Percentiles rank a stretch among this genome's conserved stretches.
Evolutionary conservation across 169 alveolate genomes (phyloP).

Genomic region (Babesia caballi): DNA sequence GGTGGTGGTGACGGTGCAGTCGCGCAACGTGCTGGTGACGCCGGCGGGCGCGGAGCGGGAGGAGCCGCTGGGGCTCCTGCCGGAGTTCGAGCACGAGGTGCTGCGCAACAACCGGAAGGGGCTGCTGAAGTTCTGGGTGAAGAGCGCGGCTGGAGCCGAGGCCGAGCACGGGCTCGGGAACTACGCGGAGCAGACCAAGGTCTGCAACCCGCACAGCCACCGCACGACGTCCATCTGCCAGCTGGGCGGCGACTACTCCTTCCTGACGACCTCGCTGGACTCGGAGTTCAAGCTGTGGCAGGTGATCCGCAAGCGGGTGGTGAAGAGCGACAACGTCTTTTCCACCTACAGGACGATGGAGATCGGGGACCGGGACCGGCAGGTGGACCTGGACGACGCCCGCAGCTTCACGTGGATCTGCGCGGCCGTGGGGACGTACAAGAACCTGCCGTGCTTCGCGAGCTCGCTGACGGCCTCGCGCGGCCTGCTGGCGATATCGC

Average conservation of each 20-base stretch:
- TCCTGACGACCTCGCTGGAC: constrained; percentile 44
- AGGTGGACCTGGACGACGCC: constrained; percentile 1
- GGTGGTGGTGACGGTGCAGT: constrained; percentile 45
- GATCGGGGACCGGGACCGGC: neutral
- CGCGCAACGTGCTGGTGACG: constrained; percentile 1
- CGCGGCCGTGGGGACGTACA: constrained; percentile 36
- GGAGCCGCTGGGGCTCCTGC: neutral
- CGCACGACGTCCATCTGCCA: constrained; percentile 23
- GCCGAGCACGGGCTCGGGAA: neutral
- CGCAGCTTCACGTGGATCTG: constrained; percentile 34
- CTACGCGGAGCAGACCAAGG: constrained; percentile 27
- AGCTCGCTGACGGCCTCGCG: neutral
- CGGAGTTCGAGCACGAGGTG: constrained; percentile 35
- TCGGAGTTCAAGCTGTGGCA: constrained; percentile 50
- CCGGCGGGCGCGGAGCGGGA: neutral
- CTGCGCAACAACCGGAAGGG: constrained; percentile 26
- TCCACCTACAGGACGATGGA: constrained; percentile 5
- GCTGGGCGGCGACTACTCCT: constrained; percentile 3
- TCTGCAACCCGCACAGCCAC: constrained; percentile 36
- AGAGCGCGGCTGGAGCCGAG: neutral
- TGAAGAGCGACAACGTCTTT: constrained; percentile 19
- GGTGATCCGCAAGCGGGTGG: constrained; percentile 16
- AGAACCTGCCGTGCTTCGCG: constrained; percentile 42
- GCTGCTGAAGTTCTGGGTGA: constrained; percentile 35
- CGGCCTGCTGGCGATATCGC: constrained; percentile 14